Conservation (phyloP, 2,329 filamentous ascomycete genomes). For the Aspergillus viridinutans region DNA sequence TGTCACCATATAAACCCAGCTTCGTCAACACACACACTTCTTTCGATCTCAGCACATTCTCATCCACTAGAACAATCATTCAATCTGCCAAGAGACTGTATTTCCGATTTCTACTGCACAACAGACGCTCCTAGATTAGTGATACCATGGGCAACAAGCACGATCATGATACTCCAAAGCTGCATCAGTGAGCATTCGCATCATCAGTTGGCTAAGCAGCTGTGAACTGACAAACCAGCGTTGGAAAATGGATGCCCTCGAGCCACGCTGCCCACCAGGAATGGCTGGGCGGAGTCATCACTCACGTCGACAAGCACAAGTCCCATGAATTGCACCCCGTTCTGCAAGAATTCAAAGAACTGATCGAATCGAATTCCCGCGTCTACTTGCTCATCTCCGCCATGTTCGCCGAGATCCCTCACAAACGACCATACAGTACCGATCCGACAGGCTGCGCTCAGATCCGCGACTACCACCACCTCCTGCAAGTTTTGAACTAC, state of each 20-base stretch:
- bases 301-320: slow-evolving; percentile 51
- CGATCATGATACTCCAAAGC: not conserved
- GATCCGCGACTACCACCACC: slow-evolving; percentile 62
- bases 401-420: slow-evolving; percentile 67
- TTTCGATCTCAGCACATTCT: not conserved
- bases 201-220: not conserved
- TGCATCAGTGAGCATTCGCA: not conserved
- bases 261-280: slow-evolving; percentile 60
- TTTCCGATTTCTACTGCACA: no score
- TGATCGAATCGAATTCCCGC: slow-evolving; percentile 62
- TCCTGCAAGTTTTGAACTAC: slow-evolving; percentile 64
- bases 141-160: not conserved
- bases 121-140: not conserved
- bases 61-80: not conserved
- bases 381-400: slow-evolving; percentile 63
- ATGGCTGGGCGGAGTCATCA: slow-evolving; percentile 57
- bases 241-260: slow-evolving; percentile 59
- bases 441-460: slow-evolving; percentile 61
- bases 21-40: not conserved
- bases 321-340: slow-evolving; percentile 54
- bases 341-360: slow-evolving; percentile 59
- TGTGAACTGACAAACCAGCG: slow-evolving; percentile 28
- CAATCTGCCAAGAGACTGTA: not conserved
- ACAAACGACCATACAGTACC: slow-evolving; percentile 54
- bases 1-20: not conserved